Evolutionary conservation across 768 basidiomycete species (phyloP).

Genomic region (Rhodocollybia butyracea): DNA sequence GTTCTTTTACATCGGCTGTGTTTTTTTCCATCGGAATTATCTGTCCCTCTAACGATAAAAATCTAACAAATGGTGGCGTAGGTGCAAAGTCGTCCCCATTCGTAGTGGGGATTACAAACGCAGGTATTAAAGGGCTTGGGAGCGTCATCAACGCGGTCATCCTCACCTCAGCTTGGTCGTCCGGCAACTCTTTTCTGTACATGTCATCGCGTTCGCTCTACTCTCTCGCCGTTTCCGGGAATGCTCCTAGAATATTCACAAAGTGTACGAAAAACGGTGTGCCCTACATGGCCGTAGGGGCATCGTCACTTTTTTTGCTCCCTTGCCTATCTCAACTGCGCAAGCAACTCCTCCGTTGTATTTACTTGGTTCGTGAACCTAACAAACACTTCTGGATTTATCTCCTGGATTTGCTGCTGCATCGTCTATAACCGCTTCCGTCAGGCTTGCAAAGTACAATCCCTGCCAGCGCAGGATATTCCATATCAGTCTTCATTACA

Average conservation of each 20-base stretch:
- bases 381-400: too few species aligned
- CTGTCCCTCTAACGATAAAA: neutral
- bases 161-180: constrained; percentile 48
- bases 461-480: too few species aligned
- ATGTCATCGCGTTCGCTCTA: constrained; percentile 18
- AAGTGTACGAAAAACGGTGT: constrained; percentile 17
- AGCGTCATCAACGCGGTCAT: constrained; percentile 55
- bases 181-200: constrained; percentile 44
- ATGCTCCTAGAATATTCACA: constrained; percentile 17
- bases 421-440: too few species aligned
- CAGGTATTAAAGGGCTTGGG: too few species aligned
- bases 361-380: too few species aligned
- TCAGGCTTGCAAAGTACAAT: too few species aligned
- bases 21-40: neutral
- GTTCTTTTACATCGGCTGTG: neutral
- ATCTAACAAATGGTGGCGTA: neutral
- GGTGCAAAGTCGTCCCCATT: constrained; percentile 28
- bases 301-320: too few species aligned
- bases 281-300: constrained; percentile 15
- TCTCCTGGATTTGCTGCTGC: too few species aligned
- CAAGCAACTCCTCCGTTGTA: too few species aligned
- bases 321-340: too few species aligned
- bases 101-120: too few species aligned
- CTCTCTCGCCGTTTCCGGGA: constrained; percentile 18
- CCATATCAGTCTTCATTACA: too few species aligned